Conservation (phyloP, 495 filamentous ascomycete species). For the Aspergillus heteromorphus region DNA sequence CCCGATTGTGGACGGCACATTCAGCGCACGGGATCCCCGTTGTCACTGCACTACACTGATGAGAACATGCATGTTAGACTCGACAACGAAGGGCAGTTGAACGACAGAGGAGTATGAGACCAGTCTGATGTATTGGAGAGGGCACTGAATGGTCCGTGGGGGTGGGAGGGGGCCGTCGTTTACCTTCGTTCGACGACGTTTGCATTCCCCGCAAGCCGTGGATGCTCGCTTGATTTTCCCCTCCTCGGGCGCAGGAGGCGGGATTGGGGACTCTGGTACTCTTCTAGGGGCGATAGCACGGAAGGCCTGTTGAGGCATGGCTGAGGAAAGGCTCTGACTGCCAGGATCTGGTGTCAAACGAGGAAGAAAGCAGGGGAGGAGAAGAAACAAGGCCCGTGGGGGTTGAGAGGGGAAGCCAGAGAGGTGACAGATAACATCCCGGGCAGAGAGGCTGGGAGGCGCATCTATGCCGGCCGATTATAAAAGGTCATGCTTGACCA, state of each 20-base stretch:
- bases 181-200: constrained; percentile 41
- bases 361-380: background rate
- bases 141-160: background rate
- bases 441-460: constrained; percentile 3
- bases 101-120: too few relatives aligned
- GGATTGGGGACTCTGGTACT: constrained; percentile 9
- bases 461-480: constrained; percentile 8
- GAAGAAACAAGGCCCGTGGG: background rate
- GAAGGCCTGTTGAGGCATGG: constrained; percentile 28
- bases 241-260: constrained; percentile 24
- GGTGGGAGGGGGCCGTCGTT: background rate
- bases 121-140: too few relatives aligned
- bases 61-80: background rate
- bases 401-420: background rate
- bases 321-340: background rate
- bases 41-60: constrained; percentile 23
- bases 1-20: constrained; percentile 30
- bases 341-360: background rate
- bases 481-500: constrained; percentile 6
- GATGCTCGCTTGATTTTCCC: constrained; percentile 35
- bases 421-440: constrained; percentile 6
- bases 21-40: constrained; percentile 29
- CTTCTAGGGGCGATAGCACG: constrained; percentile 34
- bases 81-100: background rate
- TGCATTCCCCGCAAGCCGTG: constrained; percentile 39